A percentile compares a stretch with the other conserved stretches of the same genome.
Conservation (phyloP, 768 basidiomycete species). For the Auriscalpium microsporum region DNA sequence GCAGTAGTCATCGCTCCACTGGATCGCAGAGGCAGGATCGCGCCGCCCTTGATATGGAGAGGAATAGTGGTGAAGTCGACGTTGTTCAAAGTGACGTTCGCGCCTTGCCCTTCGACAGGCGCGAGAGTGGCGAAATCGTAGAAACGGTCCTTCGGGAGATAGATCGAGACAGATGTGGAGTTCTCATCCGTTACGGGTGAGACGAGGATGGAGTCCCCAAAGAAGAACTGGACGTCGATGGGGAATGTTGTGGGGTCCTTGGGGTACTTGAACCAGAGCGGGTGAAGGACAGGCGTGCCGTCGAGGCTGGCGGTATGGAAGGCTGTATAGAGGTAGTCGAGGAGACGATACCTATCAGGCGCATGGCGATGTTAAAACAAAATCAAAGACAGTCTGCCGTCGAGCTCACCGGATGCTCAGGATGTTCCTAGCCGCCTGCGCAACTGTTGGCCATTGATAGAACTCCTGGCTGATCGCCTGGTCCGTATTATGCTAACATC, state of each 20-base stretch:
- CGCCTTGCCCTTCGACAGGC: constrained; percentile 39
- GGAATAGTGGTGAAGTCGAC: constrained; percentile 53
- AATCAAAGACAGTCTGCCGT: too few species aligned
- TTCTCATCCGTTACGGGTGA: constrained; percentile 59
- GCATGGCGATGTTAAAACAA: background rate
- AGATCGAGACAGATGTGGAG: constrained; percentile 47
- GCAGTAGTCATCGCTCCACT: constrained; percentile 53
- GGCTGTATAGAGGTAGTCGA: constrained; percentile 67
- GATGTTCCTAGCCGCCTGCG: constrained; percentile 50
- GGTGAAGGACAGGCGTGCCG: constrained; percentile 57
- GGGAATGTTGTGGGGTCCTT: constrained; percentile 48
- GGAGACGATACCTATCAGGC: constrained; percentile 44
- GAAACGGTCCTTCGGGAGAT: constrained; percentile 57
- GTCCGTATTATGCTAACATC: constrained; percentile 44
- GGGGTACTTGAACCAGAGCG: constrained; percentile 62
- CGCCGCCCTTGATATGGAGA: constrained; percentile 52
- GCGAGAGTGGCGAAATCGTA: constrained; percentile 51
- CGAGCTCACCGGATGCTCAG: constrained; percentile 46
- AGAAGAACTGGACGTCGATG: constrained; percentile 65
- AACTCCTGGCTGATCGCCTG: constrained; percentile 54
- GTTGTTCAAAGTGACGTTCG: constrained; percentile 34
- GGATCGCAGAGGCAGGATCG: constrained; percentile 47
- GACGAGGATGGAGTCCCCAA: constrained; percentile 56
- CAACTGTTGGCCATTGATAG: constrained; percentile 51
- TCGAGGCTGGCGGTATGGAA: constrained; percentile 49